phyloP scores from a whole-genome alignment of 148 eudicot genomes.

The Gaultheria prostrata region DNA sequence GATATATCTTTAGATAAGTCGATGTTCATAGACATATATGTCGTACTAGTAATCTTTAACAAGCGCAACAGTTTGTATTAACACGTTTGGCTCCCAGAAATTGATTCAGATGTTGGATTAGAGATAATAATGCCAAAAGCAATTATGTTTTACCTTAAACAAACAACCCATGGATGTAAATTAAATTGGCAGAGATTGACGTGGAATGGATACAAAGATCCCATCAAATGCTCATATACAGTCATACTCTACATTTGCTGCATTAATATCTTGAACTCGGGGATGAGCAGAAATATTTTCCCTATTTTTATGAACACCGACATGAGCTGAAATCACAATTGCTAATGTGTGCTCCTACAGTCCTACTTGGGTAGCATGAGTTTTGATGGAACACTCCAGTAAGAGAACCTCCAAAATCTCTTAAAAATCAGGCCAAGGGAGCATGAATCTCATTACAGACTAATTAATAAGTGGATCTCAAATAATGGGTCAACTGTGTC shows the following conservation, averaged over 20 bases:
- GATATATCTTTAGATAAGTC: neutral
- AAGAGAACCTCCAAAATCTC: neutral
- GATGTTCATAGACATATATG: neutral
- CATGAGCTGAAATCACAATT: neutral
- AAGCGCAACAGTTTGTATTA: neutral
- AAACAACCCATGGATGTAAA: neutral
- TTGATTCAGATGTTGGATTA: neutral
- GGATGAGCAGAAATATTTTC: neutral
- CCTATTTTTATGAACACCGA: neutral
- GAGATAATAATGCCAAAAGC: neutral
- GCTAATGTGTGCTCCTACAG: neutral
- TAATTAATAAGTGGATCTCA: neutral
- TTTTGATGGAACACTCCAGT: neutral
- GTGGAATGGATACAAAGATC: too few species aligned
- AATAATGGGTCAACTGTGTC: neutral
- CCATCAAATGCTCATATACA: too few species aligned
- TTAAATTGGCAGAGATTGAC: neutral
- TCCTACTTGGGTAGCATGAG: neutral
- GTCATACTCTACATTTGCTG: neutral
- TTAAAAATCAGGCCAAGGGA: neutral
- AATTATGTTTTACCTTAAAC: neutral
- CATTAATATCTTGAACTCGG: neutral
- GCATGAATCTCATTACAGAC: neutral
- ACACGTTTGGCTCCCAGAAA: neutral
- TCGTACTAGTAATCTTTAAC: neutral